Percentiles rank a stretch among this genome's conserved stretches.
These are phyloP conservation scores for Sarocladium strictum DNA, from an alignment of 2,329 filamentous ascomycete genomes.

Conservation along the genomic window DNA sequence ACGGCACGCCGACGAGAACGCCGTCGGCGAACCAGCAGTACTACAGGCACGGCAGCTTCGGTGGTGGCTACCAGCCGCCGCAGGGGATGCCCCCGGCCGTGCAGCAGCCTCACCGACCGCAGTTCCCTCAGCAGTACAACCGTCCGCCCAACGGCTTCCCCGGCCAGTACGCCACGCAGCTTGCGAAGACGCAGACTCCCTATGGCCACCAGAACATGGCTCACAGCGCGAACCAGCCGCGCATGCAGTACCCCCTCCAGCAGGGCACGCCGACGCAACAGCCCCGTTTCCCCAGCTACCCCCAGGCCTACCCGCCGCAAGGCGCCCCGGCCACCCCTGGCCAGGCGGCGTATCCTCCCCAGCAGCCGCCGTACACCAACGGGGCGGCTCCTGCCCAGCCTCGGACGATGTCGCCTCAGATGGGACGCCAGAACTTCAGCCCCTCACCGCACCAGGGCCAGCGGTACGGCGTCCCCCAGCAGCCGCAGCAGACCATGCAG, in stretches of 20 bases:
- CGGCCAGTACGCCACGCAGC: constrained; percentile 40
- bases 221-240: constrained; percentile 40
- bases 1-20: constrained; percentile 40
- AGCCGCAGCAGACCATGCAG: constrained; percentile 23
- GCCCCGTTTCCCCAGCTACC: constrained; percentile 35
- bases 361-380: constrained; percentile 31
- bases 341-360: constrained; percentile 20
- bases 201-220: constrained; percentile 46
- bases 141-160: constrained; percentile 40
- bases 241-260: constrained; percentile 36
- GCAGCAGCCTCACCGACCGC: constrained; percentile 25
- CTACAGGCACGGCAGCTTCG: constrained; percentile 27
- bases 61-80: constrained; percentile 36
- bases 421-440: constrained; percentile 32
- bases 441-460: constrained; percentile 29
- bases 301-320: constrained; percentile 27
- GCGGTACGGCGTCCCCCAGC: constrained; percentile 15
- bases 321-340: constrained; percentile 31
- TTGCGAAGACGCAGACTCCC: constrained; percentile 45
- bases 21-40: constrained; percentile 35
- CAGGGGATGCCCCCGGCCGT: constrained; percentile 26
- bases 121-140: constrained; percentile 43
- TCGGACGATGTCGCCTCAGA: constrained; percentile 39
- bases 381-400: constrained; percentile 33
- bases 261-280: constrained; percentile 30